These are phyloP conservation scores for Phialocephala subalpina DNA, from an alignment of 2,329 filamentous ascomycete genomes.

Conservation along the genomic window DNA sequence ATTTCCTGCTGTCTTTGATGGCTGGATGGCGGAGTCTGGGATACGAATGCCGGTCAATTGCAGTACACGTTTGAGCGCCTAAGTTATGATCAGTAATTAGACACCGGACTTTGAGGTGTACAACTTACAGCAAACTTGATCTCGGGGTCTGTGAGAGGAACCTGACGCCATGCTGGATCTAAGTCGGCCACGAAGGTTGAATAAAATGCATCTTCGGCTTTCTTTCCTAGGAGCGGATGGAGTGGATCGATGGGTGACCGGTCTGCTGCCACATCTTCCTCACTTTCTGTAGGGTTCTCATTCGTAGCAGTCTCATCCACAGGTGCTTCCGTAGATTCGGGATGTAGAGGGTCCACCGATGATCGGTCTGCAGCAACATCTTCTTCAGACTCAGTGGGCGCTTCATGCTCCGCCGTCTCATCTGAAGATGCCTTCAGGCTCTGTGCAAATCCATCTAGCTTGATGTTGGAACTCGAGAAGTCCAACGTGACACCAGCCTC, in stretches of 20 bases:
- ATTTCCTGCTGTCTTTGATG: slow-evolving; percentile 60
- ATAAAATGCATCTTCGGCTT: slow-evolving; percentile 36
- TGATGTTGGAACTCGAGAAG: slow-evolving; percentile 31
- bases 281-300: slow-evolving; percentile 36
- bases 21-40: slow-evolving; percentile 72
- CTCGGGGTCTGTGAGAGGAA: slow-evolving; percentile 62
- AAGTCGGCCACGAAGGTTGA: slow-evolving; percentile 49
- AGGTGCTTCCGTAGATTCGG: slow-evolving; percentile 17
- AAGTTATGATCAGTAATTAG: slow-evolving; percentile 27
- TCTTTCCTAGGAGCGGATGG: slow-evolving; percentile 25
- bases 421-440: slow-evolving; percentile 26
- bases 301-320: slow-evolving; percentile 32
- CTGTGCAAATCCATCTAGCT: slow-evolving; percentile 25
- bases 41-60: slow-evolving; percentile 82
- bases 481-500: slow-evolving; percentile 32
- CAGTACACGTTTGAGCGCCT: slow-evolving; percentile 84
- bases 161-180: slow-evolving; percentile 64
- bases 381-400: slow-evolving; percentile 41
- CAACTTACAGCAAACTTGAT: slow-evolving; percentile 77
- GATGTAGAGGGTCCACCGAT: slow-evolving; percentile 34
- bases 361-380: slow-evolving; percentile 39
- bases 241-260: slow-evolving; percentile 34
- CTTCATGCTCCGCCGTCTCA: slow-evolving; percentile 31
- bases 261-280: slow-evolving; percentile 41
- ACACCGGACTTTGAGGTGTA: neutral